Conservation (phyloP, 345 rosid genomes). For the Dipteronia dyeriana region DNA sequence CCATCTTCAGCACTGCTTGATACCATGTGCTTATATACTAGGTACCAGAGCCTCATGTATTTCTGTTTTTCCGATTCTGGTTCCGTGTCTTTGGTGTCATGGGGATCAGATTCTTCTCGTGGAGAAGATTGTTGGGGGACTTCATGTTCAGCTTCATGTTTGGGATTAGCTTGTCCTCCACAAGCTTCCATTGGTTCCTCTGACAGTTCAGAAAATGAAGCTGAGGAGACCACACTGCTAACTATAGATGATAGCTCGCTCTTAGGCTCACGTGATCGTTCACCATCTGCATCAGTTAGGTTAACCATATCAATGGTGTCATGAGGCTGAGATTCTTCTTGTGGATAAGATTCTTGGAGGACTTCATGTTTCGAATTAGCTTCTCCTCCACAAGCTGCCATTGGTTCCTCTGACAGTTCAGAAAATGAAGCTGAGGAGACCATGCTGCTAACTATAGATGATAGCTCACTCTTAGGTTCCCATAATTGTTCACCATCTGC, state of each 20-base stretch:
- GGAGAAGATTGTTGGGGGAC: slow-evolving; percentile 20
- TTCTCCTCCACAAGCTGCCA: slow-evolving; percentile 33
- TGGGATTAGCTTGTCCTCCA: slow-evolving; percentile 26
- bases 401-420: slow-evolving; percentile 21
- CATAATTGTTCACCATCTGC: slow-evolving; percentile 30
- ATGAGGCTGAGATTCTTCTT: slow-evolving; percentile 26
- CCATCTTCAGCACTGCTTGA: slow-evolving; percentile 47
- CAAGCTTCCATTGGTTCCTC: slow-evolving; percentile 29
- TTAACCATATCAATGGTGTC: slow-evolving; percentile 19
- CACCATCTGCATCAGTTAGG: not conserved
- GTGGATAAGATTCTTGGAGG: slow-evolving; percentile 21
- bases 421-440: slow-evolving; percentile 16
- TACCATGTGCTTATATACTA: slow-evolving; percentile 77
- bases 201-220: slow-evolving; percentile 9
- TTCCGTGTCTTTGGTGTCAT: slow-evolving; percentile 21
- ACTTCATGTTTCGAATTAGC: slow-evolving; percentile 14
- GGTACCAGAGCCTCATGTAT: slow-evolving; percentile 63
- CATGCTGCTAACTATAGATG: not conserved
- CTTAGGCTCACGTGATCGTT: not conserved
- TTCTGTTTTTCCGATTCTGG: slow-evolving; percentile 55
- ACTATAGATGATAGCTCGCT: slow-evolving; percentile 12
- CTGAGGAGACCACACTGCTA: slow-evolving; percentile 4
- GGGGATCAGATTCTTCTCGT: slow-evolving; percentile 27
- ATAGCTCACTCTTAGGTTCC: slow-evolving; percentile 5
- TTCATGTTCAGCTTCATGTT: slow-evolving; percentile 6